Base-by-base conservation (phyloP, 2,329 filamentous ascomycete species). In the Fusarium haematococcum region DNA sequence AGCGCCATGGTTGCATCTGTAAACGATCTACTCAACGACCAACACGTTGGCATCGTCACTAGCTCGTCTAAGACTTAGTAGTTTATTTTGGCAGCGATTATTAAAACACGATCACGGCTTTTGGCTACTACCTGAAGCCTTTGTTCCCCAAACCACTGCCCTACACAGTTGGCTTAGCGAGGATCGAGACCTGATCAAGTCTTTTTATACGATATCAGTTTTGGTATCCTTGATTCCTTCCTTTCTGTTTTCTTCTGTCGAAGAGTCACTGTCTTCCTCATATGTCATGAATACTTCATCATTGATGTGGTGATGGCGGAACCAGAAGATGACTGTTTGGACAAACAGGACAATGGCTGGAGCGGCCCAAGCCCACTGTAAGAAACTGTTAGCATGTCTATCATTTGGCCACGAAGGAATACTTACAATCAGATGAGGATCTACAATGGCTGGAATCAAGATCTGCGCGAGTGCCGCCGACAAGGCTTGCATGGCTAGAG, bases 401-500 rank as follows among this genome's bases (percentile, higher is more conserved):
- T 6, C 1, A 8, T 7, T 18, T 1, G 13, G 13, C 4, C 13
- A 27, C 6, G 6, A 5, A 4, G 6, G 11, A 18, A 37, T 5
- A 27, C 54, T 58, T 39, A 58, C 54, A 7, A 84, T 85, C 41
- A 89, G 78, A 71, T 86, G 83, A 8, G 87, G 87, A 75, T 89
- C 87, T 0, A 80, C 82, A 66, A 89, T 83, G 45, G 86, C 83
- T 5, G 84, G 71, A n/a, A 73, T 73, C 6, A 73, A n/a, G n/a
- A 70, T 74, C 83, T 23, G 86, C 84, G 75, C 82, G 81, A 45
- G 84, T 83, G 48, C 88, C 76, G 69, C 85, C 84, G 71, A 88
- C 82, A 41, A 82, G 79, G 72, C 88, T 86, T 45, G 86, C 84
- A 66, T 88, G 72, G 56, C 85, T 84, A 88, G 79, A 78, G 88